These are phyloP conservation scores for Fusarium buxicola DNA, from an alignment of 2,329 filamentous ascomycete genomes.

Conservation along the genomic window DNA sequence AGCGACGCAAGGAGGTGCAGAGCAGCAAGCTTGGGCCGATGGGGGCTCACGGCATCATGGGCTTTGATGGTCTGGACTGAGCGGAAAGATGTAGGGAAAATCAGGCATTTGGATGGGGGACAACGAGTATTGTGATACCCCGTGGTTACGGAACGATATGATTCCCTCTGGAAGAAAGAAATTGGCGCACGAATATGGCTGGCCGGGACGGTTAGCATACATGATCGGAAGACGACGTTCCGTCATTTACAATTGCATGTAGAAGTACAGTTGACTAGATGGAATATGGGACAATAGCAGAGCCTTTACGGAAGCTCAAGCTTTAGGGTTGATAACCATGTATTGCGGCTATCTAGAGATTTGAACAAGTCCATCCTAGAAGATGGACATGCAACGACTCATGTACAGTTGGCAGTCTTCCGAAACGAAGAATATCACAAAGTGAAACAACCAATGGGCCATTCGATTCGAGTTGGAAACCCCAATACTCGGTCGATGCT, in stretches of 20 bases:
- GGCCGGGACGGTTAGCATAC: not conserved
- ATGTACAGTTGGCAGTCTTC: constrained; percentile 39
- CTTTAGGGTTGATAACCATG: constrained; percentile 13
- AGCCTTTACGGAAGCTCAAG: not conserved
- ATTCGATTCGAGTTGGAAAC: constrained; percentile 25
- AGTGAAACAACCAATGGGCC: constrained; percentile 34
- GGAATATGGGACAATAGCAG: not conserved
- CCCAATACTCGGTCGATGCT: constrained; percentile 24
- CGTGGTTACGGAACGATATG: not conserved
- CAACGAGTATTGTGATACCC: constrained; percentile 31
- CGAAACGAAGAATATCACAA: constrained; percentile 33
- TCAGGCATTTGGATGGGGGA: constrained; percentile 1
- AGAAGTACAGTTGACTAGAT: not conserved
- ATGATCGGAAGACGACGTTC: not conserved
- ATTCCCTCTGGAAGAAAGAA: not conserved
- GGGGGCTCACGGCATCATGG: constrained; percentile 64
- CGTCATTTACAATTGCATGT: not conserved
- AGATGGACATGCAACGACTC: constrained; percentile 37
- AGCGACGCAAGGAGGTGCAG: constrained; percentile 57
- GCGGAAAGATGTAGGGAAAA: not conserved
- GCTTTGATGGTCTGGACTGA: constrained; percentile 61
- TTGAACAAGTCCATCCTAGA: constrained; percentile 35
- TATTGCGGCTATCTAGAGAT: constrained; percentile 24
- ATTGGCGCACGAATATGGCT: not conserved
- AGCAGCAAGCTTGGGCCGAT: constrained; percentile 59